These are phyloP conservation scores for Mycena capillaripes DNA, from an alignment of 768 basidiomycete genomes.

Conservation along the genomic window DNA sequence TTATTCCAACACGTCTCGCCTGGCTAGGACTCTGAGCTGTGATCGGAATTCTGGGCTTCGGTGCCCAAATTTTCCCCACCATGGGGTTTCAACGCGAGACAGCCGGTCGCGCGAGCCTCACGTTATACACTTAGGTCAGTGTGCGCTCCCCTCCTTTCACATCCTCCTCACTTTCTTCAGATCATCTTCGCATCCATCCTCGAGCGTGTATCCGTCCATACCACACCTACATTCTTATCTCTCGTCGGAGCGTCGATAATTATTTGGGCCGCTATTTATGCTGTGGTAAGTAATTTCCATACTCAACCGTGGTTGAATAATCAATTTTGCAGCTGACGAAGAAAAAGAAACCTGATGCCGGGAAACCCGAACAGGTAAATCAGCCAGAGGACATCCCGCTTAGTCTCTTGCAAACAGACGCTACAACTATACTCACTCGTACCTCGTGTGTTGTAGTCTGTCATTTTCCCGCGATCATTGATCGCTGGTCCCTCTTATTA, in stretches of 20 bases:
- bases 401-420: too few species aligned
- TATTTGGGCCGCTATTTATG: constrained; percentile 71
- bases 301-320: neutral
- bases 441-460: too few species aligned
- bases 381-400: too few species aligned
- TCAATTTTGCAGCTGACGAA: constrained; percentile 21
- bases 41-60: constrained; percentile 68
- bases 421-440: too few species aligned
- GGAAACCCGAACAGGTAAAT: neutral
- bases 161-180: constrained; percentile 44
- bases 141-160: constrained; percentile 1
- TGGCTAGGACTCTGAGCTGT: constrained; percentile 63
- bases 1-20: constrained; percentile 60
- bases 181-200: constrained; percentile 78
- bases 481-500: too few species aligned
- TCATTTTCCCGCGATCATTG: too few species aligned
- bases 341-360: constrained; percentile 9
- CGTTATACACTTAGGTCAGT: constrained; percentile 65
- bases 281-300: constrained; percentile 63
- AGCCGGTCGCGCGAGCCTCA: constrained; percentile 71
- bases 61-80: constrained; percentile 67
- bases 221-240: constrained; percentile 69
- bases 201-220: constrained; percentile 75
- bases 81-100: constrained; percentile 76
- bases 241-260: constrained; percentile 77